These are phyloP conservation scores for Passalora sequoiae DNA, from an alignment of 2,329 filamentous ascomycete genomes.

Conservation along the genomic window DNA sequence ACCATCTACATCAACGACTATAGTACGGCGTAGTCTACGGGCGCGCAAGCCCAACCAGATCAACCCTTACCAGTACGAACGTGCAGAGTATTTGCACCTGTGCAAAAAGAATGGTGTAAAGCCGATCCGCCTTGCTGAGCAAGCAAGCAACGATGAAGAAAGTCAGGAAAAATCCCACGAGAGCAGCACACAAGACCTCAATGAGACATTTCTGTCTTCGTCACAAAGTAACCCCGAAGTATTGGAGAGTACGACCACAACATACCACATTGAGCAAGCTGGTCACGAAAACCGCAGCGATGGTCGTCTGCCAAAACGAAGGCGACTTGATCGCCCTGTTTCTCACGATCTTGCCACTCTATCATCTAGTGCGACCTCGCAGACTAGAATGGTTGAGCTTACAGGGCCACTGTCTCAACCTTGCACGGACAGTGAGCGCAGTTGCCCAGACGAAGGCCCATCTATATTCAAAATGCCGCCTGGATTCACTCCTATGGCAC, in stretches of 20 bases:
- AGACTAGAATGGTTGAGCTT: no score
- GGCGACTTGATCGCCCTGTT: no score
- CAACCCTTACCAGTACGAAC: conserved; percentile 45
- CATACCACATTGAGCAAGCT: not conserved
- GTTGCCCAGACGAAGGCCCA: not conserved
- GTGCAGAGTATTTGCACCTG: conserved; percentile 40
- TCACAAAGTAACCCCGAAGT: not conserved
- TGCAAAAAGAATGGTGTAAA: conserved; percentile 41
- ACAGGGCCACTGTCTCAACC: not conserved
- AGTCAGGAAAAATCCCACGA: conserved; percentile 11
- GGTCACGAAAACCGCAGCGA: not conserved
- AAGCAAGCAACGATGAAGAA: conserved; percentile 13
- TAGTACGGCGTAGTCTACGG: conserved; percentile 35
- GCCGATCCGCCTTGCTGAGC: conserved; percentile 37
- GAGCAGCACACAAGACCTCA: not conserved
- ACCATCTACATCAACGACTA: conserved; percentile 4
- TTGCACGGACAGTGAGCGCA: not conserved
- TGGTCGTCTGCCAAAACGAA: not conserved
- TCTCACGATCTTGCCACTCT: no score
- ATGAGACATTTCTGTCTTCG: not conserved
- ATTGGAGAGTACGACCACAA: not conserved
- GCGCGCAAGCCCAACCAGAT: conserved; percentile 46
- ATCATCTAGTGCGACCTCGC: no score
- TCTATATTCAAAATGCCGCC: conserved; percentile 23
- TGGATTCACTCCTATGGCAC: conserved; percentile 21